Evolutionary conservation across 1,284 basidiomycete genomes (phyloP), one percentile per base, ranked within the genome.

Genomic region (Melampsora americana): DNA sequence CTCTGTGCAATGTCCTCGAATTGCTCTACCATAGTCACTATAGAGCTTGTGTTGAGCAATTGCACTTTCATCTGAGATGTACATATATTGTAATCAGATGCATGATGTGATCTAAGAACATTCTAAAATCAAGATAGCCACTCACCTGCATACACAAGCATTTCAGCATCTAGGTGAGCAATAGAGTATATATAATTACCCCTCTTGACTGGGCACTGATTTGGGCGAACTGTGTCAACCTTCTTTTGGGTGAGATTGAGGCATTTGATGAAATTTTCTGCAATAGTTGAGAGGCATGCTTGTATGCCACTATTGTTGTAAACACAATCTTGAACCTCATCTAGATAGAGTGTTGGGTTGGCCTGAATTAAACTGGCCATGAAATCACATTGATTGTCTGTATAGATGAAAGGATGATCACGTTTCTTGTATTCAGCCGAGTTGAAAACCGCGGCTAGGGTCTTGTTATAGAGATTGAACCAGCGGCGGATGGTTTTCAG

Each of bases 201-300:
- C 50, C 23, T 3, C 50, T 53, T 53, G 50, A 53, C 50, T 26
- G 50, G 50, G 50, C 50, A 53, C 50, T 53, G 50, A 53, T 53
- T 53, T 53, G 50, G 50, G 50, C 14, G 50, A 26, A 53, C 50
- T 26, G 16, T 53, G 3, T 53, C 18, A 26, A 53, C 50, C 14
- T 53, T 4, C 50, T 48, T 48, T 11, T 48, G 50, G 50, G 50
- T 53, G 50, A 53, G 50, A 18, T 53, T 4, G 14, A 53, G 50
- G 50, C 14, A 12, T 53, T 53, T 26, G 16, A 20, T 53, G 50
- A 53, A 12, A 53, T 53, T 12, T 3, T 53, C 23, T 18, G 23
- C 50, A 53, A 53, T 53, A 53, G 16, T 26, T 12, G 14, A 53
- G 16, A 53, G 50, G 16, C 23, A 5, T 5, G 14, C 50, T 18